A percentile compares a stretch with the other conserved stretches of the same genome.
phyloP scores from a whole-genome alignment of 2,329 filamentous ascomycete genomes.

The Lachnellula willkommii region DNA sequence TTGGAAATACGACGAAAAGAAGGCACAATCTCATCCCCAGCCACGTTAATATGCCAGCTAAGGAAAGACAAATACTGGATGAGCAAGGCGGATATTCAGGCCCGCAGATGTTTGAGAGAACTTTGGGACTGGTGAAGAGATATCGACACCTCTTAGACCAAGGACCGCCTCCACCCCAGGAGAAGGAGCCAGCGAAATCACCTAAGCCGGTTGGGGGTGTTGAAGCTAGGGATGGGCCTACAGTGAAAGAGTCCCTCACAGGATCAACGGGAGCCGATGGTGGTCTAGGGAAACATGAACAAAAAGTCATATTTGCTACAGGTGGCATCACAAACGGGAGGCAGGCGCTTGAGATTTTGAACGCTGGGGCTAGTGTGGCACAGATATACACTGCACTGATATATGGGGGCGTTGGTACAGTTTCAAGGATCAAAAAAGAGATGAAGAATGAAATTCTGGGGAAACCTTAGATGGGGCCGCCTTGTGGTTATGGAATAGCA shows the following conservation, averaged over 20 bases:
- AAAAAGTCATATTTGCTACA: slow-evolving; percentile 85
- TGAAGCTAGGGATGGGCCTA: slow-evolving; percentile 30
- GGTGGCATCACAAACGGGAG: slow-evolving; percentile 87
- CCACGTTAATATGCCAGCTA: slow-evolving; percentile 56
- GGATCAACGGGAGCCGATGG: background rate
- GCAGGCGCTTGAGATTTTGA: slow-evolving; percentile 74
- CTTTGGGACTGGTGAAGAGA: slow-evolving; percentile 68
- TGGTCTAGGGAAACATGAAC: slow-evolving; percentile 10
- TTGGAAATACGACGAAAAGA: slow-evolving; percentile 92
- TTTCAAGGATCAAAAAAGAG: slow-evolving; percentile 61
- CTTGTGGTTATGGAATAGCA: too few species aligned
- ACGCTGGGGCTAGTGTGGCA: slow-evolving; percentile 83
- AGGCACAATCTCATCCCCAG: slow-evolving; percentile 65
- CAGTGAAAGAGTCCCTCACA: slow-evolving; percentile 18
- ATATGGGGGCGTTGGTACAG: slow-evolving; percentile 59
- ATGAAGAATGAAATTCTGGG: slow-evolving; percentile 45
- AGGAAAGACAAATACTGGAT: slow-evolving; percentile 62
- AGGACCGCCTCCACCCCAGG: slow-evolving; percentile 35
- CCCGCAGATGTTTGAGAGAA: slow-evolving; percentile 79
- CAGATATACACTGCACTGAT: slow-evolving; percentile 79
- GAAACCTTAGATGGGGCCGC: slow-evolving; percentile 23
- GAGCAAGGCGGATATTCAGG: slow-evolving; percentile 89
- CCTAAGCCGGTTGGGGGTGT: background rate
- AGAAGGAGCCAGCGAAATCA: background rate
- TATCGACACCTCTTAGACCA: slow-evolving; percentile 68